phyloP scores from a whole-genome alignment of 805 yeast species.

The Candida sanyiensis region DNA sequence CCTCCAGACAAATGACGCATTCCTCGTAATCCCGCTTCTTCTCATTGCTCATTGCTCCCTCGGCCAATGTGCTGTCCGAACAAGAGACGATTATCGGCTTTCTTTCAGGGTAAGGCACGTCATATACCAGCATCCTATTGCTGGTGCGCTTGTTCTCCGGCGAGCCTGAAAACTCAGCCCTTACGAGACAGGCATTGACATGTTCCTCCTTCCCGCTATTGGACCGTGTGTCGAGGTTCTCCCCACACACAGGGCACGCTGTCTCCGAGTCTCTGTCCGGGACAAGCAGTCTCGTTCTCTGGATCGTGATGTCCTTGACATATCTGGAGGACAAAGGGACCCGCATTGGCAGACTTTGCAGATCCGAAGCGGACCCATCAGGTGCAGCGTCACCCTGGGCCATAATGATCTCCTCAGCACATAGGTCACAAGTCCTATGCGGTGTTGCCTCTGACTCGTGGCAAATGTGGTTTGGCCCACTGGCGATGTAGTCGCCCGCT shows the following conservation, averaged over 20 bases:
- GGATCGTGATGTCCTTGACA: slow-evolving; percentile 11
- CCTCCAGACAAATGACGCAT: slow-evolving; percentile 93
- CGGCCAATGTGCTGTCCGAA: slow-evolving; percentile 20
- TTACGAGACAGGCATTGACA: slow-evolving; percentile 59
- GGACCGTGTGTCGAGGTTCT: slow-evolving; percentile 14
- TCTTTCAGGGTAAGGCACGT: slow-evolving; percentile 25
- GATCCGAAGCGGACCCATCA: slow-evolving; percentile 10
- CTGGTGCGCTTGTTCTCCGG: slow-evolving; percentile 49
- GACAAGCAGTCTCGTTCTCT: slow-evolving; percentile 3
- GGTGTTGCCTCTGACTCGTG: slow-evolving; percentile 45
- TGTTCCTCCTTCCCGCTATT: slow-evolving; percentile 50
- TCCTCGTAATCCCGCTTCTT: slow-evolving; percentile 44
- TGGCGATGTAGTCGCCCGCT: slow-evolving; percentile 53
- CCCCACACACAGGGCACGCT: slow-evolving; percentile 38
- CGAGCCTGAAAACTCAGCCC: slow-evolving; percentile 58
- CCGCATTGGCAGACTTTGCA: slow-evolving; percentile 13
- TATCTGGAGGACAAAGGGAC: slow-evolving; percentile 9
- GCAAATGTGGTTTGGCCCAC: slow-evolving; percentile 44
- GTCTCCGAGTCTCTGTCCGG: slow-evolving; percentile 27
- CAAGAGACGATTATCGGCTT: slow-evolving; percentile 21
- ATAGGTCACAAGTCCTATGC: slow-evolving; percentile 71
- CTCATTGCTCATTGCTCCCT: slow-evolving; percentile 5
- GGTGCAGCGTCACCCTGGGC: slow-evolving; percentile 3
- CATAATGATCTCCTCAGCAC: slow-evolving; percentile 51
- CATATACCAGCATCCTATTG: slow-evolving; percentile 85